Conservation (phyloP, 1,284 basidiomycete species). For the Boletus semigastroideus region DNA sequence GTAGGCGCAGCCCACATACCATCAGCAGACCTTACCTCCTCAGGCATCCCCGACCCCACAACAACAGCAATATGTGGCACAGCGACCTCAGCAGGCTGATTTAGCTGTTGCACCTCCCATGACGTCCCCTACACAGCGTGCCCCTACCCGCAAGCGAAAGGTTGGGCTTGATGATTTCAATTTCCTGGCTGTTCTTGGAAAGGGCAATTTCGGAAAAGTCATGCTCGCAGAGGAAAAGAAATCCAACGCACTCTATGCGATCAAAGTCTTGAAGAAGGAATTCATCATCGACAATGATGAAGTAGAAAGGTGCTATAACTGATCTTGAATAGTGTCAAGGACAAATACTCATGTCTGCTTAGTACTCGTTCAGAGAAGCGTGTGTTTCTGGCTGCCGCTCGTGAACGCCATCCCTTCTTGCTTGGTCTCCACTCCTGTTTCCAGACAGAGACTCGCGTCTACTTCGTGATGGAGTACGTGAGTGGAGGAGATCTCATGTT, state of each 20-base stretch:
- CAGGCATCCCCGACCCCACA: constrained; percentile 17
- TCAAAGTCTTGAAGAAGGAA: constrained; percentile 99
- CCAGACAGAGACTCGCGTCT: constrained; percentile 98
- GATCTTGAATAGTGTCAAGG: constrained; percentile 1
- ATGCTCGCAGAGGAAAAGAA: constrained; percentile 99
- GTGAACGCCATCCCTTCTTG: constrained; percentile 96
- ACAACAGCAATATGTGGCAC: constrained; percentile 26
- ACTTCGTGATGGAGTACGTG: constrained; percentile 94
- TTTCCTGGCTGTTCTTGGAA: constrained; percentile 97
- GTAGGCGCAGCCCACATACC: constrained; percentile 23
- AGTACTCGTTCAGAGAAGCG: constrained; percentile 99
- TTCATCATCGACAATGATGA: constrained; percentile 99
- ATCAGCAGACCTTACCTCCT: constrained; percentile 20
- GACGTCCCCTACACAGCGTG: constrained; percentile 38
- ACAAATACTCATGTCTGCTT: constrained; percentile 8
- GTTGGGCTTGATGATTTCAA: constrained; percentile 99
- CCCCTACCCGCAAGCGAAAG: constrained; percentile 66
- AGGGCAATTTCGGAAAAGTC: constrained; percentile 99
- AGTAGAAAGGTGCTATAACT: constrained; percentile 80
- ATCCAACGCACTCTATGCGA: constrained; percentile 88
- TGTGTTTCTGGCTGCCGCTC: constrained; percentile 94
- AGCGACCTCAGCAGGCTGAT: constrained; percentile 30
- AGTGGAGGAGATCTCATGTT: constrained; percentile 95
- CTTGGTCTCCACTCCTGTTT: constrained; percentile 98
- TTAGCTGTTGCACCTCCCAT: constrained; percentile 19